These are phyloP conservation scores for Cutaneotrichosporon sp. DNA, from an alignment of 1,284 basidiomycete species.

Conservation along the genomic window DNA sequence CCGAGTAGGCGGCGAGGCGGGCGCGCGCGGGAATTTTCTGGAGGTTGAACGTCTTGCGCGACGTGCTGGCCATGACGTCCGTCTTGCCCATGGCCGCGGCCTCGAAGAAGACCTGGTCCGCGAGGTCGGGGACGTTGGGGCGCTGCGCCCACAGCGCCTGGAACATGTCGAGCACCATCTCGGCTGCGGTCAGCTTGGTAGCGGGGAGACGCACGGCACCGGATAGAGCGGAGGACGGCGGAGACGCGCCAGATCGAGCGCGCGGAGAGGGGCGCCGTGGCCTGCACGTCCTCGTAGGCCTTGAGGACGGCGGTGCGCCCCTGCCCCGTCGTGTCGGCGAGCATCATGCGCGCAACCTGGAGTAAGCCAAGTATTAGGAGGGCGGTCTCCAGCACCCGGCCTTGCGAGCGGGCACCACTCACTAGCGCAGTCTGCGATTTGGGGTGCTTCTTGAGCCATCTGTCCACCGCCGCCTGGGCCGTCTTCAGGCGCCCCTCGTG, in stretches of 20 bases:
- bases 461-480: conserved; percentile 31
- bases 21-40: conserved; percentile 40
- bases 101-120: conserved; percentile 43
- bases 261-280: conserved; percentile 31
- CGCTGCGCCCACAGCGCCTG: conserved; percentile 30
- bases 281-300: conserved; percentile 30
- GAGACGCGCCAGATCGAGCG: conserved; percentile 34
- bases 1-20: conserved; percentile 38
- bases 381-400: not conserved
- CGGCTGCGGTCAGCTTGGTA: conserved; percentile 27
- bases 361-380: no score
- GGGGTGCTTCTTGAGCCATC: conserved; percentile 44
- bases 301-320: conserved; percentile 24
- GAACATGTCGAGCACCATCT: conserved; percentile 38
- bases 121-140: conserved; percentile 31
- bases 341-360: conserved; percentile 38
- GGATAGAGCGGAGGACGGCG: conserved; percentile 32
- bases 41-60: conserved; percentile 45
- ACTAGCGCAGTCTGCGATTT: conserved; percentile 47
- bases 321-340: conserved; percentile 27
- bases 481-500: conserved; percentile 27
- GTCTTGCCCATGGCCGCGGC: conserved; percentile 37
- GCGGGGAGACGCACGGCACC: conserved; percentile 33
- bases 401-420: not conserved
- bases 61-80: conserved; percentile 27